These are phyloP conservation scores for Avena insularis DNA, from an alignment of 176 grass and related monocot genomes.

Conservation along the genomic window DNA sequence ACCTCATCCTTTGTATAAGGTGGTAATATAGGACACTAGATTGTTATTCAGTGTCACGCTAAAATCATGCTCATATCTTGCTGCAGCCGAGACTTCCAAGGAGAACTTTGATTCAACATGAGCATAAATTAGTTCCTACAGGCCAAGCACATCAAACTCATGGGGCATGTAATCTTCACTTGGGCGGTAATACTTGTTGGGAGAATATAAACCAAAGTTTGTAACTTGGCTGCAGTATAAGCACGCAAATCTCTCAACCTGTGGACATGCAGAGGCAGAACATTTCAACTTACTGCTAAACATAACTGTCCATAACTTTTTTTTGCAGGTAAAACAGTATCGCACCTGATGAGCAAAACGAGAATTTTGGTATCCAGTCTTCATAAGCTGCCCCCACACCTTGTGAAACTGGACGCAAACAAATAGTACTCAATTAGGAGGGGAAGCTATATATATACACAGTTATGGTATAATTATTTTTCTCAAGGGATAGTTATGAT, in stretches of 20 bases:
- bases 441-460: not conserved
- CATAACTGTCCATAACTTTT: not conserved
- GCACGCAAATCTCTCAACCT: conserved; percentile 99
- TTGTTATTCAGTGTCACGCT: conserved; percentile 25
- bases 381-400: conserved; percentile 99
- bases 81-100: not conserved
- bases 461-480: not conserved
- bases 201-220: conserved; percentile 83
- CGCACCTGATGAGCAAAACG: conserved; percentile 96
- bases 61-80: conserved; percentile 40
- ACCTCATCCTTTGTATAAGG: not conserved
- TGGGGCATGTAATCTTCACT: conserved; percentile 99
- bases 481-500: too few relatives aligned
- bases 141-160: conserved; percentile 85
- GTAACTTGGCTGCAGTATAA: conserved; percentile 95
- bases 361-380: conserved; percentile 99
- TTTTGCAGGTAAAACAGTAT: not conserved
- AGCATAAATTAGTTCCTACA: conserved; percentile 37
- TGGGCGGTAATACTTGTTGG: conserved; percentile 92
- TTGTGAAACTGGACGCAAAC: conserved; percentile 80
- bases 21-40: conserved; percentile 9
- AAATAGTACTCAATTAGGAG: conserved; percentile 22
- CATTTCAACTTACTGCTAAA: conserved; percentile 12
- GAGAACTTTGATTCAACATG: not conserved
- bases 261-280: conserved; percentile 10